Percentiles rank a stretch among this genome's conserved stretches.
Evolutionary conservation across 2,329 filamentous ascomycete genomes (phyloP).

Genomic region (Colletotrichum incanum): DNA sequence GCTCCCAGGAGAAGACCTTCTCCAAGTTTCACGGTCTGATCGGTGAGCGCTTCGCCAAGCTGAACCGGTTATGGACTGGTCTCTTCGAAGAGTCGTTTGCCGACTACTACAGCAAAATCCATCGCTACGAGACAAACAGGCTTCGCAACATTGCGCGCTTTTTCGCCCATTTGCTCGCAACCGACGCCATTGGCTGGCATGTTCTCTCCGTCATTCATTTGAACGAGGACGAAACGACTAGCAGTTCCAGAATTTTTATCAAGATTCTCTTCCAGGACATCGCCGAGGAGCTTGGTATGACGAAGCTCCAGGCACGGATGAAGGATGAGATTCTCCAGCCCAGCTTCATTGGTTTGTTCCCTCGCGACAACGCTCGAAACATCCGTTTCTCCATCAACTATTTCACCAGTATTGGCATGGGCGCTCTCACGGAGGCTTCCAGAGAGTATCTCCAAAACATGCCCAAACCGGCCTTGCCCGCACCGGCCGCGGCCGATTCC

Average conservation of each 20-base stretch:
- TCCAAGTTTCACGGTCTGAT: conserved; percentile 98
- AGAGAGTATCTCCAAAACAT: conserved; percentile 91
- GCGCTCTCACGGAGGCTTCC: conserved; percentile 94
- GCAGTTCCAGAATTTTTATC: conserved; percentile 96
- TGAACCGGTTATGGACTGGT: conserved; percentile 95
- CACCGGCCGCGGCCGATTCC: conserved; percentile 73
- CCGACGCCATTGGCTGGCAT: conserved; percentile 94
- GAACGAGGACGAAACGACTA: conserved; percentile 97
- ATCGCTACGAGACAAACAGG: conserved; percentile 96
- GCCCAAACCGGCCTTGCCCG: conserved; percentile 85
- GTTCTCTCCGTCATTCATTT: conserved; percentile 87
- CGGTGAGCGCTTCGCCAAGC: conserved; percentile 94
- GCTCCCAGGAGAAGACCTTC: conserved; percentile 96
- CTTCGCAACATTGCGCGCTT: conserved; percentile 95
- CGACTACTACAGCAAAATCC: conserved; percentile 97
- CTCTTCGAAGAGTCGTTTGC: conserved; percentile 92
- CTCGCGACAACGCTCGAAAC: conserved; percentile 88
- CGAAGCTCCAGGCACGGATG: conserved; percentile 82
- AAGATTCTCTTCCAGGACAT: conserved; percentile 98
- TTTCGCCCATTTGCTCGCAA: conserved; percentile 91
- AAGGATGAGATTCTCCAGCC: conserved; percentile 84
- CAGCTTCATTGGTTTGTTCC: conserved; percentile 89
- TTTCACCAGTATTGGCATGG: conserved; percentile 98
- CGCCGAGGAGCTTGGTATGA: conserved; percentile 87
- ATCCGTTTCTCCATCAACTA: conserved; percentile 99